Conservation (phyloP, 345 rosid species). For the Combretum micranthum region DNA sequence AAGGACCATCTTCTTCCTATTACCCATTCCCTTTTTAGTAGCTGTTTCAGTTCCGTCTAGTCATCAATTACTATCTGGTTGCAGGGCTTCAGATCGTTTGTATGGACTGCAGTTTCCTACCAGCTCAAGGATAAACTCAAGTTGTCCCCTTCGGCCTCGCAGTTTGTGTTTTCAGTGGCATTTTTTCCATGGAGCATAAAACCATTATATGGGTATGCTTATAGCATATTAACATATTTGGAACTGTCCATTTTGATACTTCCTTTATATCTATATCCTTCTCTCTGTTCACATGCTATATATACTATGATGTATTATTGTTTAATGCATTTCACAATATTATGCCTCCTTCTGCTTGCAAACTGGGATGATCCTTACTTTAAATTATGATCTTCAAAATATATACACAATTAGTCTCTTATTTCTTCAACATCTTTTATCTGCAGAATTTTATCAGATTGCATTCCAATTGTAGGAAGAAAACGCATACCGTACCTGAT, state of each 20-base stretch:
- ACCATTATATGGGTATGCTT: conserved; percentile 81
- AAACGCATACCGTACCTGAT: conserved; percentile 83
- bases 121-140: conserved; percentile 83
- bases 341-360: no score
- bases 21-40: neutral
- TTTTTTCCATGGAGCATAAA: conserved; percentile 97
- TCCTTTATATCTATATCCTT: neutral
- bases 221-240: neutral
- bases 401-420: neutral
- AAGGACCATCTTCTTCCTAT: neutral
- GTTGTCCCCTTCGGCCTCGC: conserved; percentile 94
- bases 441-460: conserved; percentile 81
- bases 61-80: neutral
- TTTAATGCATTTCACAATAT: no score
- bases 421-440: neutral
- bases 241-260: neutral
- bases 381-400: no score
- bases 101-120: conserved; percentile 96
- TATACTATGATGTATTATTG: no score
- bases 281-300: neutral
- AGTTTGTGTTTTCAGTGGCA: conserved; percentile 70
- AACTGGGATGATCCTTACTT: no score
- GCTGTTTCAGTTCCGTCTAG: neutral
- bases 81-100: conserved; percentile 97
- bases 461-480: conserved; percentile 78